These are phyloP conservation scores for Sugiyamaella qingdaonensis DNA, from an alignment of 805 yeast species.

Conservation along the genomic window DNA sequence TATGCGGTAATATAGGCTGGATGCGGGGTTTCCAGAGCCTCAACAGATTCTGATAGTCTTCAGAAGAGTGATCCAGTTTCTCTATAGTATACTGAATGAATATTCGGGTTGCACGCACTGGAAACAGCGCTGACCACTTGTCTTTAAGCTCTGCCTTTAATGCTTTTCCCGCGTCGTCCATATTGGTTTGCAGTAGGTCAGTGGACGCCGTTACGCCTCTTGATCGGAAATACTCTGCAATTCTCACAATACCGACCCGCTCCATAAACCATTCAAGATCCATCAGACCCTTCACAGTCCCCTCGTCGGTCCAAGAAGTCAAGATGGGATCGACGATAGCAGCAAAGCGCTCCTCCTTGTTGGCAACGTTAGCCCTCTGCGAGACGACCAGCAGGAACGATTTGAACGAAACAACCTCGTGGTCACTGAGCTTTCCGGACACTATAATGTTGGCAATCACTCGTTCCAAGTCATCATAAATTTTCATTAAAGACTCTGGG, in stretches of 20 bases:
- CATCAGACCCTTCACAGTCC: constrained; percentile 80
- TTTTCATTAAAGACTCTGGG: constrained; percentile 83
- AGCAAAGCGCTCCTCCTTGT: constrained; percentile 74
- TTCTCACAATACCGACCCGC: constrained; percentile 87
- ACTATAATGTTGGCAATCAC: constrained; percentile 71
- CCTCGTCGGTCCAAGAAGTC: constrained; percentile 87
- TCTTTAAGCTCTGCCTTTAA: constrained; percentile 76
- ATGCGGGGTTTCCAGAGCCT: constrained; percentile 90
- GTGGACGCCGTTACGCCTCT: constrained; percentile 77
- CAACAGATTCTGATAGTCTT: constrained; percentile 65
- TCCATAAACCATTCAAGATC: constrained; percentile 99
- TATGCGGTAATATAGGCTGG: constrained; percentile 86
- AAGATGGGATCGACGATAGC: constrained; percentile 91
- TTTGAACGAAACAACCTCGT: constrained; percentile 90
- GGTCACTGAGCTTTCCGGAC: constrained; percentile 70
- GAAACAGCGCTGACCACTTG: constrained; percentile 92
- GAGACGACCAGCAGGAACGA: constrained; percentile 89
- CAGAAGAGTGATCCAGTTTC: constrained; percentile 72
- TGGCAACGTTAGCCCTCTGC: constrained; percentile 63
- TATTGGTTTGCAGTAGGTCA: constrained; percentile 67
- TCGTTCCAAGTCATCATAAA: constrained; percentile 74
- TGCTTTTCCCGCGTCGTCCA: constrained; percentile 83
- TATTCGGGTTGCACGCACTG: constrained; percentile 91
- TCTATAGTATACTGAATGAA: constrained; percentile 95
- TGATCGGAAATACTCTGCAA: constrained; percentile 82